phyloP scores from a whole-genome alignment of 345 rosid genomes.

The Arabidopsis arenosa region DNA sequence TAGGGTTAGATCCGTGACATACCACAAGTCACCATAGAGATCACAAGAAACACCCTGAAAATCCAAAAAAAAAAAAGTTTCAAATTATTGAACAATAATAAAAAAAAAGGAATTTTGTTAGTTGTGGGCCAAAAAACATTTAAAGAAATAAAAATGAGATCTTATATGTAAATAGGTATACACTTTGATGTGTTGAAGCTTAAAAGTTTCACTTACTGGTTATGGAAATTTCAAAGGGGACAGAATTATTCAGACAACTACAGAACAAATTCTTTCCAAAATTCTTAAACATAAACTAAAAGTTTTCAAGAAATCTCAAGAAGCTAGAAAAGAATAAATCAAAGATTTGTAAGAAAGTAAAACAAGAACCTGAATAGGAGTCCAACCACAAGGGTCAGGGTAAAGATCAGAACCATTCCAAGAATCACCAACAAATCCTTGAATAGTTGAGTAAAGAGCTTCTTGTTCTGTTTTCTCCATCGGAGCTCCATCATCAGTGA shows the following conservation, averaged over 20 bases:
- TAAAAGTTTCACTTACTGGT: conserved; percentile 28
- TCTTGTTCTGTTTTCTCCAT: conserved; percentile 76
- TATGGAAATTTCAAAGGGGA: conserved; percentile 34
- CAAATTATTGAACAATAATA: conserved; percentile 19
- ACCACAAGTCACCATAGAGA: conserved; percentile 74
- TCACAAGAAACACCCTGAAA: conserved; percentile 92
- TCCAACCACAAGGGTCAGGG: conserved; percentile 99
- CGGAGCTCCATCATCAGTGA: conserved; percentile 52
- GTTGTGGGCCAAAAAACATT: conserved; percentile 36
- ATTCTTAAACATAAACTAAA: background rate
- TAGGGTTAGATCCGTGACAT: conserved; percentile 70
- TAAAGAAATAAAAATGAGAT: conserved; percentile 23
- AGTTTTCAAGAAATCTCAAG: conserved; percentile 1
- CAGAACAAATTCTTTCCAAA: conserved; percentile 17
- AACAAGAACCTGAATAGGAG: conserved; percentile 76
- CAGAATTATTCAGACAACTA: conserved; percentile 39
- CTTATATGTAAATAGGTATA: conserved; percentile 36
- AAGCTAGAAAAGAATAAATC: background rate
- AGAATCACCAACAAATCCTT: conserved; percentile 84
- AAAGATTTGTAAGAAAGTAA: background rate
- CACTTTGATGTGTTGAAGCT: conserved; percentile 29
- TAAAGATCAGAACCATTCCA: conserved; percentile 94
- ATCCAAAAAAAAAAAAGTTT: conserved; percentile 21
- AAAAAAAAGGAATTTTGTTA: background rate
- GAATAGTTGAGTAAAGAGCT: conserved; percentile 71